Evolutionary conservation across 192 early-diverging fungal genomes (phyloP), one percentile per base, ranked within the genome.

Genomic region (Entomortierella parvispora): DNA sequence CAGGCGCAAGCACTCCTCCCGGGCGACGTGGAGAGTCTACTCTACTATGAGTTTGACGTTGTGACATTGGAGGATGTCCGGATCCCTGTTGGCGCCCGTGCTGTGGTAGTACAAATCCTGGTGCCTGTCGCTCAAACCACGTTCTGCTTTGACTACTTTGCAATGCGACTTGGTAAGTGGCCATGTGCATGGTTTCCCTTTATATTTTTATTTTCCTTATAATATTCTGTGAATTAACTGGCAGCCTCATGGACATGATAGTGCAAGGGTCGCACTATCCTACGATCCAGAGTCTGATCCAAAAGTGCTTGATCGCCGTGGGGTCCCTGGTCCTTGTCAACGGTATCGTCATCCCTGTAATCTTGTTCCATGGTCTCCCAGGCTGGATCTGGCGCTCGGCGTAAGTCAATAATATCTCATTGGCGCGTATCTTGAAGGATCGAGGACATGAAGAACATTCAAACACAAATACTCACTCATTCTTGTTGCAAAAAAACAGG

Each of bases 91-190:
- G 74, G 74, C 1, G 61, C 74, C 9, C 45, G 74, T 5, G 65
- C 59, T 3, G 60, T 58, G 40, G 66, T 77, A 2, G 9, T 77
- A 0, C 74, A 77, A 42, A 58, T 77, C 65, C n/a, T 77, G 32
- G 60, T 77, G 9, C 74, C 74, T 1, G 15, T 18, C 7, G 47
- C 65, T 32, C 43, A 46, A 29, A 62, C 72, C n/a, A 62, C 65
- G 0, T 77, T 77, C 20, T 77, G 74, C 47, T 77, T 77, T 56
- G 74, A 77, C 18, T 77, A 68, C 34, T 77, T 77, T 68, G 74
- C 74, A 1, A 23, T 77, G 46, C 51, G 63, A 43, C 33, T 72
- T 20, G 43, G 70, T 72, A 60, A 65, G 70, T 59, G 0, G 2
- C 4, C 37, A 22, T 15, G 47, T 49, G n/a, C 47, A 49, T 57